phyloP scores from a whole-genome alignment of 495 filamentous ascomycete genomes.

The Glutinoglossum americanum region DNA sequence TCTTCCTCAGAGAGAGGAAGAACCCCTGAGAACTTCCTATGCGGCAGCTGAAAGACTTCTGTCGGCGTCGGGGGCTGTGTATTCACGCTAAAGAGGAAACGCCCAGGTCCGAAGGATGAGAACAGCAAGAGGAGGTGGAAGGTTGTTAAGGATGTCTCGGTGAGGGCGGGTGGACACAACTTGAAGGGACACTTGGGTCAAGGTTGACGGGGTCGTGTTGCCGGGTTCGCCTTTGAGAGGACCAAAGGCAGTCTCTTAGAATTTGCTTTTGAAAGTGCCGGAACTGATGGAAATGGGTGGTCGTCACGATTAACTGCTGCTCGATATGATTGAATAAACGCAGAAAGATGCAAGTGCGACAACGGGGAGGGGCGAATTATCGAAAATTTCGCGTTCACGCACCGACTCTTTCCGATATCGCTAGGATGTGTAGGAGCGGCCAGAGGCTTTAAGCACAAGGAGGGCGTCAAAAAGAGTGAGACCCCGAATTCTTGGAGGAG shows the following conservation, averaged over 20 bases:
- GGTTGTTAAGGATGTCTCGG: conserved; percentile 42
- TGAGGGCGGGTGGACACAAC: conserved; percentile 43
- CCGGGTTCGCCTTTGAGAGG: background rate
- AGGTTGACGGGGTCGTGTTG: conserved; percentile 56
- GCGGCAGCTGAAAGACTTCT: conserved; percentile 74
- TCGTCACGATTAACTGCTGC: background rate
- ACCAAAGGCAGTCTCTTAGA: conserved; percentile 1
- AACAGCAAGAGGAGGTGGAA: conserved; percentile 43
- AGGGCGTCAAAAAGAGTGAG: background rate
- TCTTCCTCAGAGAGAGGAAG: conserved; percentile 94
- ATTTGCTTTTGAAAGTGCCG: background rate
- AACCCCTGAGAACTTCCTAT: conserved; percentile 89
- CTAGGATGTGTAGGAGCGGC: background rate
- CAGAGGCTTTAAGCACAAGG: background rate
- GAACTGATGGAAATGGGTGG: background rate
- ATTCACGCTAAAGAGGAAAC: conserved; percentile 20
- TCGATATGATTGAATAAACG: background rate
- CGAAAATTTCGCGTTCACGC: background rate
- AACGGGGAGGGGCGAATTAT: background rate
- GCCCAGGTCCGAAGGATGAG: conserved; percentile 32
- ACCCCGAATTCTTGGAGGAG: background rate
- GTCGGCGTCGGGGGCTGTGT: conserved; percentile 32
- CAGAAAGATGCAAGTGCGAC: background rate
- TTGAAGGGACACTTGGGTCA: conserved; percentile 46
- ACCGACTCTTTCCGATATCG: background rate